Base-by-base conservation (phyloP, 2,329 filamentous ascomycete genomes). In the Trichoderma guizhouense region DNA sequence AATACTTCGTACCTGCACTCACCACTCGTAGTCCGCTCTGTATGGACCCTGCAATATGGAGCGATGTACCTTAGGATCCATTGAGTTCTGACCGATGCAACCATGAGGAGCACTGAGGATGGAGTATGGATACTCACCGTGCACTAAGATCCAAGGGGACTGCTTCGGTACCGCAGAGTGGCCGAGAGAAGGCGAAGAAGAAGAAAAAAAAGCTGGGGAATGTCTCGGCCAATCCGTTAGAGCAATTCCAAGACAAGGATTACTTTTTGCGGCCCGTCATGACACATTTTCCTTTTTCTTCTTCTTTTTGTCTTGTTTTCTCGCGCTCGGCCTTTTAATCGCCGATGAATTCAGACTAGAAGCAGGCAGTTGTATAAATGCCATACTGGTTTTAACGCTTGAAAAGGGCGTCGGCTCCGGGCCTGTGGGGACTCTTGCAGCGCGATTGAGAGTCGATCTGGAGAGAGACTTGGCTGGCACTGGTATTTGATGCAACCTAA, bases 141-240 rank as follows among this genome's bases (percentile, higher is more conserved):
- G 34, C 53, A 67, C 64, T 67, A 67, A 12, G 9, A 67, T 11
- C 32, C n/a, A 39, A 39, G 18, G 34, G 43, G 53, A 28, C 51
- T 28, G 64, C 51, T 43, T 60, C 32, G 66, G 66, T 26, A 47
- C 36, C 36, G 24, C n/a, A 32, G 14, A 55, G 39, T 47, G 55
- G 36, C 55, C 36, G 66, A 69, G 55, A 67, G 34, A 32, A 21
- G 63, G 30, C 15, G 26, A 32, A 28, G 24, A 60, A 21, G 34
- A 68, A 36, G 30, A 39, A 69, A 68, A 60, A 69, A 68, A 60
- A 69, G 66, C 39, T 60, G 66, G 55, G 58, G 66, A 69, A 61
- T 69, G 55, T 69, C 55, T 69, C 66, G 66, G 66, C 30, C 39
- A 61, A 60, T 32, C 66, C 66, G 66, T 28, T 47, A 14, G 66